Conservation (phyloP, 2,329 filamentous ascomycete genomes). For the Pseudocercospora cruenta region DNA sequence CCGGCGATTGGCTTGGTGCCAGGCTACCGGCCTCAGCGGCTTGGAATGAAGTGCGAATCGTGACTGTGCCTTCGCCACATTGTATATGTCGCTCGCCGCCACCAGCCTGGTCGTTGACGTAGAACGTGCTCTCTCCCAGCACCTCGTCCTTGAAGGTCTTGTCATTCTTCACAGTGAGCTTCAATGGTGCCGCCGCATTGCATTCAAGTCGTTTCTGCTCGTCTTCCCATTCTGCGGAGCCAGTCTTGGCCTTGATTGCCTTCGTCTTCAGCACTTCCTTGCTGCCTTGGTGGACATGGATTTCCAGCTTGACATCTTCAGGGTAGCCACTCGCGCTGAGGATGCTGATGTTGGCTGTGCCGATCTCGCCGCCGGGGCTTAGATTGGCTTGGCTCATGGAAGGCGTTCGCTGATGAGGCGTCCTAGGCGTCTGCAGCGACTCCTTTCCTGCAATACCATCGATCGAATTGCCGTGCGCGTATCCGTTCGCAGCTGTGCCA, state of each 20-base stretch:
- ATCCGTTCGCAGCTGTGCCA: conserved; percentile 25
- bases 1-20: conserved; percentile 22
- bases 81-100: conserved; percentile 70
- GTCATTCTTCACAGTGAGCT: conserved; percentile 82
- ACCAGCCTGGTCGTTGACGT: conserved; percentile 78
- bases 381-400: conserved; percentile 45
- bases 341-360: conserved; percentile 79
- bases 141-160: conserved; percentile 82
- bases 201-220: conserved; percentile 66
- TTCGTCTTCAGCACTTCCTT: conserved; percentile 93
- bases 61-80: conserved; percentile 76
- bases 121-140: conserved; percentile 84
- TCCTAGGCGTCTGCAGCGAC: conserved; percentile 31
- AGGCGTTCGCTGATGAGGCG: conserved; percentile 51
- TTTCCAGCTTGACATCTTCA: conserved; percentile 41
- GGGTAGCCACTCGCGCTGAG: conserved; percentile 77
- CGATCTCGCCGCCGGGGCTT: conserved; percentile 57
- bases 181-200: conserved; percentile 82
- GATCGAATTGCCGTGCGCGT: conserved; percentile 27
- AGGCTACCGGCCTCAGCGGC: conserved; percentile 32
- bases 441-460: conserved; percentile 30
- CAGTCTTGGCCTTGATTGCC: conserved; percentile 73
- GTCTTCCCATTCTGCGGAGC: conserved; percentile 67
- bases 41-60: conserved; percentile 47
- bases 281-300: conserved; percentile 47